phyloP scores from a whole-genome alignment of 306 rosid genomes.

The Castanea mollissima region DNA sequence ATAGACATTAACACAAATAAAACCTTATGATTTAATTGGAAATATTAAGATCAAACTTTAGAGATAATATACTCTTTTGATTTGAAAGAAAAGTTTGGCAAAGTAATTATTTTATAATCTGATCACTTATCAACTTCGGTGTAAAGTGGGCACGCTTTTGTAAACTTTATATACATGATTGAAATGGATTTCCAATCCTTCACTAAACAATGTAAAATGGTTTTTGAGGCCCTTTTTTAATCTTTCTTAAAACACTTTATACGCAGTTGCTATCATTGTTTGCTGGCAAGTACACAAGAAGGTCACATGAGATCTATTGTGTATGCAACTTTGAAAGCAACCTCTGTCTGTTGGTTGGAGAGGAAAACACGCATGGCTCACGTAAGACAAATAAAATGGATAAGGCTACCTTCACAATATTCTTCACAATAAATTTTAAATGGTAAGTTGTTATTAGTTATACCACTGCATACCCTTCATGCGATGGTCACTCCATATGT shows the following conservation, averaged over 20 bases:
- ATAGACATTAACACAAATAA: neutral
- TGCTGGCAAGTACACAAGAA: neutral
- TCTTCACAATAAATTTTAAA: too few species aligned
- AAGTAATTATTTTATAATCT: neutral
- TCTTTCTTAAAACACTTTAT: neutral
- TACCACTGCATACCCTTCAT: too few species aligned
- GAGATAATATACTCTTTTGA: neutral
- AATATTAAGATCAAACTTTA: neutral
- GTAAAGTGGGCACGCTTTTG: slow-evolving; percentile 18
- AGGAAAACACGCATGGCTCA: neutral
- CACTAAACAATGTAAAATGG: neutral
- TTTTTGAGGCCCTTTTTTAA: neutral
- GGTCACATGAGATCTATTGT: neutral
- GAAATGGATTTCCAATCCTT: neutral
- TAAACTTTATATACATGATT: neutral
- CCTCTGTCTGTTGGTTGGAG: neutral
- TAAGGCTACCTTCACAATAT: fast-evolving
- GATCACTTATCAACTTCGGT: neutral
- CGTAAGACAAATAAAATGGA: too few species aligned
- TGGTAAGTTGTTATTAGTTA: too few species aligned
- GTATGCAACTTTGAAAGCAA: neutral
- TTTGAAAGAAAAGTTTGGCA: neutral
- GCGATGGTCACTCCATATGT: too few species aligned
- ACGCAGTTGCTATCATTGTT: neutral
- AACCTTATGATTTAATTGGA: neutral